Percentiles rank a stretch among this genome's conserved stretches.
phyloP scores from a whole-genome alignment of 352 stramenopile species.

The Pythium dissimile region DNA sequence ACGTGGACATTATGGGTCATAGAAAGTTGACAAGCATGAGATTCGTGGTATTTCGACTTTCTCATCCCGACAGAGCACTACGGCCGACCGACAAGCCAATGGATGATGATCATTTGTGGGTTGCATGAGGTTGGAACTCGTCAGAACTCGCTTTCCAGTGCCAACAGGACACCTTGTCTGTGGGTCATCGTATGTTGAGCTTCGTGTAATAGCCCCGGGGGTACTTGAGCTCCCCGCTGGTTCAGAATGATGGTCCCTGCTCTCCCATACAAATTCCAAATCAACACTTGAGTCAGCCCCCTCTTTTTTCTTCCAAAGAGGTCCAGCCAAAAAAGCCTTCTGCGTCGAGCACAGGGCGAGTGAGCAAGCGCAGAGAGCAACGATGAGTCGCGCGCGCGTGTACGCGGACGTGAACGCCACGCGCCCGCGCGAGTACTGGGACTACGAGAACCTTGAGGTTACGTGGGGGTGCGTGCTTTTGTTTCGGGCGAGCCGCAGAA shows the following conservation, averaged over 20 bases:
- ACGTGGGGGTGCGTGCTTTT: constrained; percentile 82
- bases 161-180: no score
- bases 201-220: no score
- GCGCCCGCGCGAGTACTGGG: constrained; percentile 98
- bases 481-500: not conserved
- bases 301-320: constrained; percentile 7
- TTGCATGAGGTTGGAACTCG: no score
- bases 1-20: no score
- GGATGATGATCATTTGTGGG: no score
- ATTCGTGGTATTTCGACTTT: no score
- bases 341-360: not conserved
- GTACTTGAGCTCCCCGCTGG: no score
- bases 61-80: no score
- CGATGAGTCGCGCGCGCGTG: constrained; percentile 78
- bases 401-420: constrained; percentile 96
- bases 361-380: not conserved
- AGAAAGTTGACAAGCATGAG: no score
- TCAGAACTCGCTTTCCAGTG: no score
- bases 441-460: constrained; percentile 98
- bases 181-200: no score
- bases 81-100: no score
- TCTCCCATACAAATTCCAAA: constrained; percentile 8
- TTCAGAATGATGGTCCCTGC: constrained; percentile 5
- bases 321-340: constrained; percentile 6
- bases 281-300: not conserved